Base-by-base conservation (phyloP, 163 green algal species). In the Trebouxia gelatinosa region DNA sequence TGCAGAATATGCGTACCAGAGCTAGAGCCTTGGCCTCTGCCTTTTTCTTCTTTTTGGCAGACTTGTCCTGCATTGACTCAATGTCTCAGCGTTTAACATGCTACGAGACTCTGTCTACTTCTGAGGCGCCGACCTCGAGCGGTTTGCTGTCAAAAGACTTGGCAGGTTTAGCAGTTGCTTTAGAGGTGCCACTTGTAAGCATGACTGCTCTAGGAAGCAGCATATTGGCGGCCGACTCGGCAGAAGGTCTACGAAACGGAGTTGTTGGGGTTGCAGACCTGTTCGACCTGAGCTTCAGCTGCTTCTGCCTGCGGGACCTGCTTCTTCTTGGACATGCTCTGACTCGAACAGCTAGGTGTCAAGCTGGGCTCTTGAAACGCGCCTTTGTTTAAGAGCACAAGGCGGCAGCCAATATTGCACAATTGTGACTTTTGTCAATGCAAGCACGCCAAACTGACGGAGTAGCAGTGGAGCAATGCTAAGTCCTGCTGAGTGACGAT, bases 11-110 rank as follows among this genome's bases (percentile, higher is more conserved):
- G n/a, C n/a, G n/a, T 35, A 62, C 74, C 65, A 54, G n/a, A n/a
- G 40, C 40, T 29, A 17, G 7, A 5, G 34, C 32, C 23, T 6
- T 28, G 31, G 50, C 34, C 28, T 77, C 51, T 19, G 38, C 66
- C 51, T 81, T 77, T 26, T 28, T 37, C 43, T 77, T 77, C 66
- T 81, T 81, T 21, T 77, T 77, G 37, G 66, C 65, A 7, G 21
- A 26, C 37, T 78, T 77, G 23, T 70, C 66, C 66, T 59, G 35
- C 64, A 46, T 13, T 37, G 68, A 11, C 31, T 26, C 43, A 40
- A 40, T 43, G 28, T 21, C 34, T 13, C 32, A 1, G 23, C 26
- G 48, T 19, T 17, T 70, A 13, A 21, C 26, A 31, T 75, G 39
- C 68, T 76, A 5, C 16, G 17, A n/a, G 48, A 19, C 19, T 34